phyloP scores from a whole-genome alignment of 306 rosid species.

The Lathyrus sativus region DNA sequence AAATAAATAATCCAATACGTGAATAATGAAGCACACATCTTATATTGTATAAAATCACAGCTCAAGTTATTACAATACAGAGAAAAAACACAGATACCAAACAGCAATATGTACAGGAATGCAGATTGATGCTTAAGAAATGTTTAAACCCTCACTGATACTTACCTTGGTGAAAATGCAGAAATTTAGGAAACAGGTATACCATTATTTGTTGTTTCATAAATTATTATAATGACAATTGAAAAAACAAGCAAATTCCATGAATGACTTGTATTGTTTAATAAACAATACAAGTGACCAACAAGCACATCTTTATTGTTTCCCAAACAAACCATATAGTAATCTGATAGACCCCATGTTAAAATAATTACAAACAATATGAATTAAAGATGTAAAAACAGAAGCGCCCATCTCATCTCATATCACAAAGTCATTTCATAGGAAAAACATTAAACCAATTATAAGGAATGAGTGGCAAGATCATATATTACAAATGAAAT shows the following conservation, averaged over 20 bases:
- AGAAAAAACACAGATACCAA: too few relatives aligned
- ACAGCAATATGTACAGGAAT: too few relatives aligned
- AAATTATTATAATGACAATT: not conserved
- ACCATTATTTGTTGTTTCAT: not conserved
- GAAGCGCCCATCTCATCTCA: too few relatives aligned
- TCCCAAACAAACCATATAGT: not conserved
- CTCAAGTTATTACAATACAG: too few relatives aligned
- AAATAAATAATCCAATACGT: too few relatives aligned
- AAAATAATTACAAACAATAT: not conserved
- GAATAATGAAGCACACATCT: too few relatives aligned
- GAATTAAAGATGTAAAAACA: too few relatives aligned
- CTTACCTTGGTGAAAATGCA: not conserved
- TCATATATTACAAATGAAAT: too few relatives aligned
- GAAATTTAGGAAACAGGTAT: not conserved
- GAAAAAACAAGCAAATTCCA: not conserved
- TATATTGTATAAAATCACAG: too few relatives aligned
- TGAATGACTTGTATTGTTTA: not conserved
- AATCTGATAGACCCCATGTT: not conserved
- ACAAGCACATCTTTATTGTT: not conserved
- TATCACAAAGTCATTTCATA: too few relatives aligned
- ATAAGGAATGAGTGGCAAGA: too few relatives aligned
- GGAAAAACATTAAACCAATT: too few relatives aligned
- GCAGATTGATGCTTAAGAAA: not conserved
- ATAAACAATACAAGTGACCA: not conserved
- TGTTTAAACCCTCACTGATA: not conserved